Evolutionary conservation across 2,329 filamentous ascomycete species (phyloP), one percentile per base, ranked within the genome.

Genomic region (Lasiodiplodia citricola): DNA sequence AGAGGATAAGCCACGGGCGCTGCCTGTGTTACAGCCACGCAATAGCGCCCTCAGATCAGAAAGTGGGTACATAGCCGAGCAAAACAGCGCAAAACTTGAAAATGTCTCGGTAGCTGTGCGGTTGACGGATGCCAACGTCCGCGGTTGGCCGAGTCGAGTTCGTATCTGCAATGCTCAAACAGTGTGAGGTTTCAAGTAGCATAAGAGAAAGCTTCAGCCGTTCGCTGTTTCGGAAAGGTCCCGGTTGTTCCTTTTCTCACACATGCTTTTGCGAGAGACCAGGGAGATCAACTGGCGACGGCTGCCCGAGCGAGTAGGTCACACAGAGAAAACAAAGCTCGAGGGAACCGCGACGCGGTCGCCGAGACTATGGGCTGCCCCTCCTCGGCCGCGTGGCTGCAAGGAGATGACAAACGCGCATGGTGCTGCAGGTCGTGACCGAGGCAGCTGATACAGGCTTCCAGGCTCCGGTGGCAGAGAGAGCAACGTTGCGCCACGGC

Each of bases 151-250:
- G 47, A 13, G 44, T 35, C 13, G 60, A 31, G 13, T 52, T 54
- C 60, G 60, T 64, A 52, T 64, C 60, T 64, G 60, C 60, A 64
- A 52, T 41, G 44, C 51, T 64, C 60, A 64, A 51, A 64, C 60
- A 54, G 21, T 37, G 60, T 50, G 31, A 54, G 60, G 60, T 64
- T 64, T 64, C 60, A 64, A 52, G 31, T 64, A 64, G 60, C 60
- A 52, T 54, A 64, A 64, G 28, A 31, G 50, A 4, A 21, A 52
- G 47, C 41, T 54, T 64, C 44, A 25, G 60, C 60, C 44, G 60
- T 54, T 35, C 28, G 44, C 44, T 8, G 28, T 64, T 64, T 64
- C 60, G 60, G 60, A 25, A 52, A 4, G 41, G 47, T 4, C 28
- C 60, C 60, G 47, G n/a, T 52, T n/a, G 37, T 64, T 64, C 41